Percentiles rank a stretch among this genome's conserved stretches.
phyloP scores from a whole-genome alignment of 257 asterid species.

The Rehmannia glutinosa region DNA sequence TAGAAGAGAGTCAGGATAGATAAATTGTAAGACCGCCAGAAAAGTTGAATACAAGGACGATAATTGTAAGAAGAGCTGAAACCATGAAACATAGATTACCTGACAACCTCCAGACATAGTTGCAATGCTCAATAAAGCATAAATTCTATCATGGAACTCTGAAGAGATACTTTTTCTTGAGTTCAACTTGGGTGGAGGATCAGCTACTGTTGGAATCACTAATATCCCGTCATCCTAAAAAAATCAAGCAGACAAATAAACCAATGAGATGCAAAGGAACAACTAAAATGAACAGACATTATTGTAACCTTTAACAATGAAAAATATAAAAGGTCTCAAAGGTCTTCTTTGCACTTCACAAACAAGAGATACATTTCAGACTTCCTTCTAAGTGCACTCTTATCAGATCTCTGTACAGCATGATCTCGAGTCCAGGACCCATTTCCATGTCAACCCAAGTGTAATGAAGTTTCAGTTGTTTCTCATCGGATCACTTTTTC shows the following conservation, averaged over 20 bases:
- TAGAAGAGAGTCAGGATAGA: neutral
- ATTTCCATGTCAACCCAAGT: no score
- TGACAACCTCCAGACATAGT: constrained; percentile 88
- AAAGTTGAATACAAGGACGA: neutral
- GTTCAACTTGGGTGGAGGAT: constrained; percentile 61
- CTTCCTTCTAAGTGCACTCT: no score
- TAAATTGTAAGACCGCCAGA: neutral
- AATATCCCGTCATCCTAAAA: constrained; percentile 69
- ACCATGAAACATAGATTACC: constrained; percentile 37
- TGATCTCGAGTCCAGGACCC: no score
- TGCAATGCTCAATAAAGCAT: constrained; percentile 64
- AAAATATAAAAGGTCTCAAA: no score
- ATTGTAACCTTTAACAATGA: no score
- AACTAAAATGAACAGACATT: neutral
- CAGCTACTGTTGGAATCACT: constrained; percentile 79
- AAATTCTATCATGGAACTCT: constrained; percentile 53
- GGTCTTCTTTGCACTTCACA: no score
- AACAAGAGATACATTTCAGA: no score
- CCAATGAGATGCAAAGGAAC: neutral
- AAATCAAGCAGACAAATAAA: constrained; percentile 8
- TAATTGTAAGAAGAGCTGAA: neutral
- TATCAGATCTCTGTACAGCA: no score
- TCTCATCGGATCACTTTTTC: no score
- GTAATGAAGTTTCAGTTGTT: no score
- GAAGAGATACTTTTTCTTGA: constrained; percentile 38